phyloP scores from a whole-genome alignment of 1,284 basidiomycete species.

The Rhizopogon parksii region DNA sequence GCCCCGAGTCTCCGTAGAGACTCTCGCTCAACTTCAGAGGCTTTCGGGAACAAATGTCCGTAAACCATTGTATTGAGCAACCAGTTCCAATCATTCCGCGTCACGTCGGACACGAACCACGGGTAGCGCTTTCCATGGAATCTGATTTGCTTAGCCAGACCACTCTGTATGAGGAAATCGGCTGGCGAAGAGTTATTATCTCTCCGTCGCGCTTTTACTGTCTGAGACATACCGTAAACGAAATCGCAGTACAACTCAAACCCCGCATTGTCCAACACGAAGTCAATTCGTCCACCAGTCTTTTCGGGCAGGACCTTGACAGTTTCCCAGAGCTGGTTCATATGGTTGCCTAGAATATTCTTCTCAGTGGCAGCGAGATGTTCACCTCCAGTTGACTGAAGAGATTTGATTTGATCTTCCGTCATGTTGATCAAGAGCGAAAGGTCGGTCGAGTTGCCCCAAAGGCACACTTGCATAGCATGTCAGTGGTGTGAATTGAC shows the following conservation, averaged over 20 bases:
- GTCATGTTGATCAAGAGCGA: conserved; percentile 98
- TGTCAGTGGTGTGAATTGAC: neutral
- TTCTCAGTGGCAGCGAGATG: conserved; percentile 94
- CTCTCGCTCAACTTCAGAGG: conserved; percentile 73
- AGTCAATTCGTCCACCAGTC: conserved; percentile 82
- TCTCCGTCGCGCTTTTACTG: neutral
- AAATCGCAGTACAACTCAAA: conserved; percentile 97
- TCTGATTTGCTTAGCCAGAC: conserved; percentile 77
- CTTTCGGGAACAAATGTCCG: conserved; percentile 82
- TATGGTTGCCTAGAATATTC: conserved; percentile 87
- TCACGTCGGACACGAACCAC: conserved; percentile 98
- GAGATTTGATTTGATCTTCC: conserved; percentile 94
- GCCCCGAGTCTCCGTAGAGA: conserved; percentile 76
- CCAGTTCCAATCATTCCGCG: conserved; percentile 96
- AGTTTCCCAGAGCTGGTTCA: conserved; percentile 76
- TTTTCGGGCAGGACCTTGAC: conserved; percentile 63
- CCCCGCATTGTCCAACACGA: conserved; percentile 84
- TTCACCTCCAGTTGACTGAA: conserved; percentile 96
- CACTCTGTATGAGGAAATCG: conserved; percentile 88
- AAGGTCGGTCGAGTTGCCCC: conserved; percentile 96
- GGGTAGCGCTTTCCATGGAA: conserved; percentile 92
- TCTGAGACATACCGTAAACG: conserved; percentile 73
- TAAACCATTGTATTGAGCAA: conserved; percentile 82
- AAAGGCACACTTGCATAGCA: conserved; percentile 70
- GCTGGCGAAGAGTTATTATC: conserved; percentile 35